Percentiles rank a stretch among this genome's conserved stretches.
These are phyloP conservation scores for Didymella keratinophila DNA, from an alignment of 2,329 filamentous ascomycete genomes.

Conservation along the genomic window DNA sequence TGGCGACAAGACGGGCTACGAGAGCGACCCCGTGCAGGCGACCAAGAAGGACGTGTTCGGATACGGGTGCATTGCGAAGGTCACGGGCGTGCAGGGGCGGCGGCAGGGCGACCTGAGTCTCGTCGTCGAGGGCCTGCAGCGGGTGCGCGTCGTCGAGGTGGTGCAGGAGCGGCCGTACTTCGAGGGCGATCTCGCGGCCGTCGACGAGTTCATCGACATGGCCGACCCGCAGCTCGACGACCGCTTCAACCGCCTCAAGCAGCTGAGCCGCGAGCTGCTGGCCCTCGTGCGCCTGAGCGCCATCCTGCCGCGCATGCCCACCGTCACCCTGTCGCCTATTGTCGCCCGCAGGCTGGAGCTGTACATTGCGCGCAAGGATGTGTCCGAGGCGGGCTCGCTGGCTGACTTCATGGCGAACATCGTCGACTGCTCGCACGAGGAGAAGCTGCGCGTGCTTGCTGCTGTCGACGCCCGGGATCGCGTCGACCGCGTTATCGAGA, in stretches of 20 bases:
- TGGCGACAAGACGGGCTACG: constrained; percentile 45
- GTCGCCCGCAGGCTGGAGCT: constrained; percentile 85
- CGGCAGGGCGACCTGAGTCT: constrained; percentile 72
- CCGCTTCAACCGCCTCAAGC: constrained; percentile 81
- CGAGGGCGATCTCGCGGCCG: constrained; percentile 77
- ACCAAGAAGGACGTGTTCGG: constrained; percentile 73
- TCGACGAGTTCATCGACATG: constrained; percentile 67
- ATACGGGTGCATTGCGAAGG: constrained; percentile 74
- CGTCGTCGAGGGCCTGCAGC: constrained; percentile 82
- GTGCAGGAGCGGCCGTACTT: constrained; percentile 84
- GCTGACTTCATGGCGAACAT: constrained; percentile 98
- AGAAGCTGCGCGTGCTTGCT: constrained; percentile 88
- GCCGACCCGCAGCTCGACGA: constrained; percentile 65
- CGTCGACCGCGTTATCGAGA: constrained; percentile 80
- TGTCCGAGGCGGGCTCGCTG: constrained; percentile 81
- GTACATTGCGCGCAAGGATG: constrained; percentile 82
- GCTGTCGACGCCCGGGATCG: constrained; percentile 79
- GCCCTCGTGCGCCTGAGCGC: constrained; percentile 84
- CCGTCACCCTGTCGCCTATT: constrained; percentile 77
- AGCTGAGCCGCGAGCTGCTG: constrained; percentile 84
- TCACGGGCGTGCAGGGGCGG: constrained; percentile 59
- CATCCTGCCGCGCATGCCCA: constrained; percentile 75
- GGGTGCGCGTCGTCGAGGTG: constrained; percentile 78
- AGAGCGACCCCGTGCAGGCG: constrained; percentile 59
- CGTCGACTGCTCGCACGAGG: constrained; percentile 84